Evolutionary conservation across 2,329 filamentous ascomycete genomes (phyloP).

Genomic region (Botrytis squamosa): DNA sequence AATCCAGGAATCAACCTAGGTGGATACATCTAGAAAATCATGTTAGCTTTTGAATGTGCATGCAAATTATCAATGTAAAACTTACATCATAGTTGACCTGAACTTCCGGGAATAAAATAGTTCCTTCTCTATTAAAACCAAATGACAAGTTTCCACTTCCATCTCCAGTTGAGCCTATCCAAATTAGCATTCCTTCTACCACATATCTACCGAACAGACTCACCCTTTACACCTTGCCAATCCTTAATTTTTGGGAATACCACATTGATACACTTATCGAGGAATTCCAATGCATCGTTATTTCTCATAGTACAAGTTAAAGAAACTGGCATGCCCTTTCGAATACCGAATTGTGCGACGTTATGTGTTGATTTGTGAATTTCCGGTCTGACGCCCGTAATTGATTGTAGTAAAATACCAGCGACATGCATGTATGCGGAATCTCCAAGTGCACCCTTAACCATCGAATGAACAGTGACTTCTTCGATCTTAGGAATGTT

Average conservation of each 20-base stretch:
- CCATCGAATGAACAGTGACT: constrained; percentile 77
- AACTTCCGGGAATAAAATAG: constrained; percentile 87
- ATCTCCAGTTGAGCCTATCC: constrained; percentile 61
- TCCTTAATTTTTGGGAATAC: constrained; percentile 96
- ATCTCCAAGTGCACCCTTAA: constrained; percentile 65
- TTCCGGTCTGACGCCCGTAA: constrained; percentile 72
- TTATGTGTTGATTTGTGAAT: constrained; percentile 69
- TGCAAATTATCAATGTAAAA: constrained; percentile 29
- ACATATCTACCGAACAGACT: background rate
- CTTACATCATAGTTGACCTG: constrained; percentile 93
- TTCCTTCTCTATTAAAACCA: constrained; percentile 72
- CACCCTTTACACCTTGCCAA: constrained; percentile 75
- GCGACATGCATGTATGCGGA: constrained; percentile 77
- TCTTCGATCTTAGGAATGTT: constrained; percentile 82
- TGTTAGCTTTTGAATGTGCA: constrained; percentile 22
- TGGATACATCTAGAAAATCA: constrained; percentile 53
- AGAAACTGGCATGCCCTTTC: constrained; percentile 67
- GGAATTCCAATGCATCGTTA: constrained; percentile 82
- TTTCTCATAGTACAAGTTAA: constrained; percentile 76
- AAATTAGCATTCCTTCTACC: constrained; percentile 32
- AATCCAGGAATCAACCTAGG: constrained; percentile 45
- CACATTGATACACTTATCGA: constrained; percentile 85
- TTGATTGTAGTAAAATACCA: constrained; percentile 79
- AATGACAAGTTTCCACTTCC: constrained; percentile 83
- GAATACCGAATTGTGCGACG: constrained; percentile 73